Conservation (phyloP, 371 early-diverging fungal genomes). For the Zopfochytrium polystomum region DNA sequence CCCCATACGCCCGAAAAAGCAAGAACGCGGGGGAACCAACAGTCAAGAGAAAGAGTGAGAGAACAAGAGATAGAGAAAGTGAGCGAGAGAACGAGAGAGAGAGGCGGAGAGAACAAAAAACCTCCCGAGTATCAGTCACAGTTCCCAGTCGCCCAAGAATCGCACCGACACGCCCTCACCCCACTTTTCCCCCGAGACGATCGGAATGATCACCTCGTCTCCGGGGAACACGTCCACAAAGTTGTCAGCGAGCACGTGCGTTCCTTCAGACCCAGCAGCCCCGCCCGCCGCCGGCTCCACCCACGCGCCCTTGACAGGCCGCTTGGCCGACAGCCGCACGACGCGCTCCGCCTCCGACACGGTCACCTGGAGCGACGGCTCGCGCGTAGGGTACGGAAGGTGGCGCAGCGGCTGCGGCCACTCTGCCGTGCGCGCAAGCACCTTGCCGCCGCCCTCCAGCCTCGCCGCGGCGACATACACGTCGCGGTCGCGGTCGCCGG, state of each 20-base stretch:
- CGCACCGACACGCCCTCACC: too few species aligned
- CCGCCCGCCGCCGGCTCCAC: constrained; percentile 1
- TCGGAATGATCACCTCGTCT: not conserved
- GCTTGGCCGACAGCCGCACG: not conserved
- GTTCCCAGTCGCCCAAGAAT: too few species aligned
- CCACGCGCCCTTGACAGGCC: constrained; percentile 22
- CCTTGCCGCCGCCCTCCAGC: not conserved
- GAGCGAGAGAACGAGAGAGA: too few species aligned
- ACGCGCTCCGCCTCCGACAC: not conserved
- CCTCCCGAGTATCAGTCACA: too few species aligned
- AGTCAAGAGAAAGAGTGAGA: too few species aligned
- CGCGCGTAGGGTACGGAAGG: constrained; percentile 16
- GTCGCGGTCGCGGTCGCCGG: too few species aligned
- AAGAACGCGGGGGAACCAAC: too few species aligned
- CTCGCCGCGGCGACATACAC: not conserved
- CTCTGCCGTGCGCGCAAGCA: not conserved
- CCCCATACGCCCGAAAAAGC: too few species aligned
- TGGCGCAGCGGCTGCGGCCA: constrained; percentile 28
- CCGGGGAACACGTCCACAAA: constrained; percentile 23
- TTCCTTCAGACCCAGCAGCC: not conserved
- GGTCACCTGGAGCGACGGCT: not conserved
- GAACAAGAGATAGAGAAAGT: too few species aligned
- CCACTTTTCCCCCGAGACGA: constrained; percentile 5
- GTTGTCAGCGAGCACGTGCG: constrained; percentile 16
- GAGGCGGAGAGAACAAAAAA: too few species aligned